Conservation (phyloP, 23 red algal species). For the Gracilariopsis chorda region DNA sequence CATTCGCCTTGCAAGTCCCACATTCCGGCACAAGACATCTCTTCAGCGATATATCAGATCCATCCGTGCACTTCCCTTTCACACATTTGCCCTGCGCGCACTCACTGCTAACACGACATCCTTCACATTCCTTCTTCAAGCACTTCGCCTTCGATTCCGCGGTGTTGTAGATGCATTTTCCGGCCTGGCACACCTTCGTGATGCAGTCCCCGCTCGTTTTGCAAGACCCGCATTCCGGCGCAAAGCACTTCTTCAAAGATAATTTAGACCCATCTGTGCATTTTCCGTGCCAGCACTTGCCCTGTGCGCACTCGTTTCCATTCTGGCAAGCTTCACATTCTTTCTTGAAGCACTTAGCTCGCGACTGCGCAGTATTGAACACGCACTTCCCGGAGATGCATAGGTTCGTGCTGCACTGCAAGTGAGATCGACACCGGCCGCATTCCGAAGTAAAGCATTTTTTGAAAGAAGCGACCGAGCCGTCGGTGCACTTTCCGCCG, state of each 20-base stretch:
- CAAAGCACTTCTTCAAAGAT: background rate
- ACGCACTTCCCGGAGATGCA: background rate
- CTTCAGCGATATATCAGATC: background rate
- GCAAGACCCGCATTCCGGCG: background rate
- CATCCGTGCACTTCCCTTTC: background rate
- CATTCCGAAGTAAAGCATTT: background rate
- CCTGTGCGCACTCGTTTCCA: background rate
- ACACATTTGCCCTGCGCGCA: background rate
- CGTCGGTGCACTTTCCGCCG: background rate
- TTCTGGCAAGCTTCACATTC: background rate
- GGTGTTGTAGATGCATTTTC: too few relatives aligned
- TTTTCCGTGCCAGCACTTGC: constrained; percentile 6
- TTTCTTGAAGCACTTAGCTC: constrained; percentile 10
- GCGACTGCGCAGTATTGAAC: background rate
- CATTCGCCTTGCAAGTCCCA: background rate
- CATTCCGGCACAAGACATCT: background rate
- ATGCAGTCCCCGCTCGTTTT: too few relatives aligned
- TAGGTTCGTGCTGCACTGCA: background rate
- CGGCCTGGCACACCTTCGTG: too few relatives aligned
- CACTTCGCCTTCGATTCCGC: too few relatives aligned
- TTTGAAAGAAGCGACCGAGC: background rate
- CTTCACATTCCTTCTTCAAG: background rate
- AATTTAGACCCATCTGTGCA: background rate
- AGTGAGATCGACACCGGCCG: background rate
- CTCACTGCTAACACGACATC: background rate